Conservation (phyloP, 768 basidiomycete genomes). For the Porphyrellus cyaneotinctus region DNA sequence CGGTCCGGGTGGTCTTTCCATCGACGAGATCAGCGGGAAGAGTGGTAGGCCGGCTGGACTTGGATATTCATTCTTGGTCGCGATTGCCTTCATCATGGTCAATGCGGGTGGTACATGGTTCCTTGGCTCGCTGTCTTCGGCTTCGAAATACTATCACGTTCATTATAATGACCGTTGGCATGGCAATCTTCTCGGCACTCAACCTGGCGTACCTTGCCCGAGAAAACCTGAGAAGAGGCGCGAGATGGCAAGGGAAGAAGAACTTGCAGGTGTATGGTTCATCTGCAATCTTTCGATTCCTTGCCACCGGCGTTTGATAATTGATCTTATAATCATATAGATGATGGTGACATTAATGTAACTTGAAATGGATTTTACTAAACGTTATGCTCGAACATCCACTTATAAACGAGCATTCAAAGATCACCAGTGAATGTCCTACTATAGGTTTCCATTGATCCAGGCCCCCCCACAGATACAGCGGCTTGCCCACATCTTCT, state of each 20-base stretch:
- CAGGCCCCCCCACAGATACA: constrained; percentile 76
- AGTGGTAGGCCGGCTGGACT: constrained; percentile 55
- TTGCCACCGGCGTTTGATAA: too few relatives aligned
- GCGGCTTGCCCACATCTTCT: constrained; percentile 51
- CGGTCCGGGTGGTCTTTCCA: constrained; percentile 61
- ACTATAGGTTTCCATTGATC: constrained; percentile 28
- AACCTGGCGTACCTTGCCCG: constrained; percentile 40
- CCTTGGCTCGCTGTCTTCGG: constrained; percentile 45
- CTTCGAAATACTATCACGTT: constrained; percentile 43
- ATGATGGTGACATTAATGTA: background rate
- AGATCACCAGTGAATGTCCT: background rate
- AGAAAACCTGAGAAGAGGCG: constrained; percentile 39
- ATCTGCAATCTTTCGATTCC: constrained; percentile 44
- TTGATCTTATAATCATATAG: too few relatives aligned
- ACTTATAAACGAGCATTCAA: background rate
- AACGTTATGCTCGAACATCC: too few relatives aligned
- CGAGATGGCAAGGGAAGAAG: constrained; percentile 30
- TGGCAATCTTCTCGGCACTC: constrained; percentile 33
- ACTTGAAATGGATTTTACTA: too few relatives aligned
- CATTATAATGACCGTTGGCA: constrained; percentile 36
- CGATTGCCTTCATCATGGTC: constrained; percentile 53
- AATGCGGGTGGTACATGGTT: constrained; percentile 63
- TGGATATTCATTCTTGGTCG: constrained; percentile 60
- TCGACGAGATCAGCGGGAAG: constrained; percentile 52
- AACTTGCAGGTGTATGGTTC: constrained; percentile 48